Percentiles rank a stretch among this genome's conserved stretches.
Conservation (phyloP, 768 basidiomycete species). For the Termitomyces sp. region DNA sequence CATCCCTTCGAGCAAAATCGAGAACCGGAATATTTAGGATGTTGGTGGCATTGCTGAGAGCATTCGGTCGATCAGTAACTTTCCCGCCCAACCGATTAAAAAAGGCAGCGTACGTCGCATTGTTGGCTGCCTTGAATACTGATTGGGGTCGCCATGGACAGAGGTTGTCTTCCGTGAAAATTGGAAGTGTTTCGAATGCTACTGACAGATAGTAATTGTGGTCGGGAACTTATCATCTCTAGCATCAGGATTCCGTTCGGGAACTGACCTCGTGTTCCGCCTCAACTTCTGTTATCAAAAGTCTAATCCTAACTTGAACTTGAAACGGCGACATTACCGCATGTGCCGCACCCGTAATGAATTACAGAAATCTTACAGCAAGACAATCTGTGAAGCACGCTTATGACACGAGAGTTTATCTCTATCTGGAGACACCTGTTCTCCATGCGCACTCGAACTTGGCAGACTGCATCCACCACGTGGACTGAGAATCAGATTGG, state of each 20-base stretch:
- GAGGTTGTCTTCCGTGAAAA: neutral
- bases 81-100: neutral
- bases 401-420: too few species aligned
- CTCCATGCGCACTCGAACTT: too few species aligned
- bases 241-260: too few species aligned
- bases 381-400: too few species aligned
- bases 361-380: too few species aligned
- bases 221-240: neutral
- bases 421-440: too few species aligned
- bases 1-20: neutral
- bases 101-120: neutral
- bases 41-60: constrained; percentile 47
- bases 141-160: neutral
- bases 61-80: neutral
- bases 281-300: neutral
- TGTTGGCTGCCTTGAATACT: neutral
- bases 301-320: neutral
- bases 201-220: neutral
- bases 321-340: neutral
- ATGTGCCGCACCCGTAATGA: too few species aligned
- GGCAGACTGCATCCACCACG: too few species aligned
- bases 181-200: neutral
- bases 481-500: too few species aligned
- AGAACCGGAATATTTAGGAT: constrained; percentile 10
- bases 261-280: neutral